Evolutionary conservation across 306 rosid species (phyloP), one percentile per base, ranked within the genome.

Genomic region (Sechiopsis laciniata): DNA sequence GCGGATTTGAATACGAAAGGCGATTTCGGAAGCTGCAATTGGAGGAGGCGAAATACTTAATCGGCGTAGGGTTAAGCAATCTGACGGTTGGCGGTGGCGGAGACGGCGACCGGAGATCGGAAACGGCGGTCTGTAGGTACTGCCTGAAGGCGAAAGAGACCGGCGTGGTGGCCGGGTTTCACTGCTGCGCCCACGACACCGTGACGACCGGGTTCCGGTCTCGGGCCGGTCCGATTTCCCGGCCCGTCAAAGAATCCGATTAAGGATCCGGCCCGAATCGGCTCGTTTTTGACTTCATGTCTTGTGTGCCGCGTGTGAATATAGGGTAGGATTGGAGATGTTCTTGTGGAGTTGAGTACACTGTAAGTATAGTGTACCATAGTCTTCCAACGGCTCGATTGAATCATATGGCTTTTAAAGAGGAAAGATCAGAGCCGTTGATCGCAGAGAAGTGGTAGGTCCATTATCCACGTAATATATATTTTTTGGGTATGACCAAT

Each of bases 221-320:
- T 0, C 74, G 81, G 17, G 89, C 88, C 1, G 97, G 96, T 57
- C 96, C 96, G n/a, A 81, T 91, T 29, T 81, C 91, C 83, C 91
- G 92, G 71, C 93, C 92, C 80, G 50, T 32, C 0, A 81, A 54
- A 71, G 74, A 74, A 15, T 70, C 88, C 71, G 88, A 79, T 2
- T 85, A 77, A 51, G 29, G 37, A 35, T 50, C 16, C 71, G 82
- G 53, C 55, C 73, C 22, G 59, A 6, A 9, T 24, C 2, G 26
- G 52, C 42, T 24, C 14, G 0, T 64, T 58, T 21, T 64, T 15
- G 37, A n/a, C 42, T 50, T 61, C 13, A 7, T 0, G 6, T 52
- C 14, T 35, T 12, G 15, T 12, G 15, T 2, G 57, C 57, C 45
- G 72, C 59, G 67, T 73, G 75, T 74, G n/a, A 12, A 45, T 46